Conservation (phyloP, 2,329 filamentous ascomycete genomes). For the Fusarium vanettenii region DNA sequence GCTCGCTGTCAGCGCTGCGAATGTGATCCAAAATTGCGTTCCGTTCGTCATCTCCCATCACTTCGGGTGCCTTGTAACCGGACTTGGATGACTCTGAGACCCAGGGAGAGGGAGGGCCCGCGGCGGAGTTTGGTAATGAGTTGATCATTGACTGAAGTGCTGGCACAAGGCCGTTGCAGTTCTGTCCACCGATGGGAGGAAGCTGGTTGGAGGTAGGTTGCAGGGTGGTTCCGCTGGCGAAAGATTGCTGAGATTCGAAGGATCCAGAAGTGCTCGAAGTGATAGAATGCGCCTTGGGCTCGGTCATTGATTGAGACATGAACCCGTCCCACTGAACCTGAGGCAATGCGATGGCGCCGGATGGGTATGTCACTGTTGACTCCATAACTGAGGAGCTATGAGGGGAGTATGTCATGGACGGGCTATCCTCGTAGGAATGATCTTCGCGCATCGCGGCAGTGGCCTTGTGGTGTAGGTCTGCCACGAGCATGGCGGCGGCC, state of each 20-base stretch:
- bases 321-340: slow-evolving; percentile 94
- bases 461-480: slow-evolving; percentile 96
- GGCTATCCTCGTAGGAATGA: slow-evolving; percentile 66
- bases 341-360: slow-evolving; percentile 82
- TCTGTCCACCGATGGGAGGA: slow-evolving; percentile 75
- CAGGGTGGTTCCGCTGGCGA: slow-evolving; percentile 66
- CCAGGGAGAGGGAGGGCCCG: slow-evolving; percentile 78
- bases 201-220: slow-evolving; percentile 72
- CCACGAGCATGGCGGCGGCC: slow-evolving; percentile 98
- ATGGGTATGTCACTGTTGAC: slow-evolving; percentile 79
- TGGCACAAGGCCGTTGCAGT: slow-evolving; percentile 69
- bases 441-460: slow-evolving; percentile 75
- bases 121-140: slow-evolving; percentile 75
- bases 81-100: slow-evolving; percentile 75
- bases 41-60: slow-evolving; percentile 86
- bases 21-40: slow-evolving; percentile 89
- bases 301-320: slow-evolving; percentile 75
- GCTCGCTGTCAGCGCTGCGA: slow-evolving; percentile 81
- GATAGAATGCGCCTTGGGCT: slow-evolving; percentile 81
- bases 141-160: slow-evolving; percentile 78
- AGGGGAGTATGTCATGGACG: slow-evolving; percentile 78
- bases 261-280: slow-evolving; percentile 73
- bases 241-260: slow-evolving; percentile 75
- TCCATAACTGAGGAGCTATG: slow-evolving; percentile 80
- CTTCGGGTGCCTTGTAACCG: slow-evolving; percentile 78